Evolutionary conservation across 352 stramenopile genomes (phyloP), one percentile per base, ranked within the genome.

Genomic region (Phytopythium litorale): DNA sequence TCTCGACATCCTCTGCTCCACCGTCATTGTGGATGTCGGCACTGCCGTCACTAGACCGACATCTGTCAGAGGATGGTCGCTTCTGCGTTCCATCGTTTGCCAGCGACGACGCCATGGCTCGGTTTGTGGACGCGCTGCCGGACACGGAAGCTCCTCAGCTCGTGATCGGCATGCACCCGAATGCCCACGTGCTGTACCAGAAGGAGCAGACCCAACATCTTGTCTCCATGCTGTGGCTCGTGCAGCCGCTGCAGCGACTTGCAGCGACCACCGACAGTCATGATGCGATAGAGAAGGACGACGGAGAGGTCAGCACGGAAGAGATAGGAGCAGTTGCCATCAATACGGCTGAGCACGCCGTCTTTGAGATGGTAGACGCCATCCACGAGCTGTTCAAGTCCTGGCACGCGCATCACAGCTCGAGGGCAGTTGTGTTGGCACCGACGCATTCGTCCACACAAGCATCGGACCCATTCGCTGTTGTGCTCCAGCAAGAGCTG

Each of bases 101-200:
- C 7, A 65, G 23, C 33, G 62, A 70, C 35, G 57, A 65, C 4
- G 68, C 72, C 6, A 91, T 91, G 79, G 21, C 55, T 1, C 58
- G 46, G 1, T 85, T 89, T 54, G 67, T 92, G 9, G 74, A 93
- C 18, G 43, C 11, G 0, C 33, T 93, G 19, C 67, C 81, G 1
- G 33, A 70, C 8, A 65, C 88, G 57, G 79, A 91, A 21, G 73
- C 67, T 1, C 82, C 84, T 21, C 78, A 87, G n/a, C 70, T 91
- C 19, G 92, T 94, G 21, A 46, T 58, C 71, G 84, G 84, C 0
- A 89, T 94, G 76, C 84, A 94, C 60, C 75, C 81, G 32, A 94
- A 94, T 18, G 86, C 84, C 1, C 84, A 92, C 37, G 69, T 91
- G 32, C 81, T 84, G 33, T 87, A 81, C 56, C 73, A 89, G 32